phyloP scores from a whole-genome alignment of 768 basidiomycete species.

The Gloeophyllum trabeum region DNA sequence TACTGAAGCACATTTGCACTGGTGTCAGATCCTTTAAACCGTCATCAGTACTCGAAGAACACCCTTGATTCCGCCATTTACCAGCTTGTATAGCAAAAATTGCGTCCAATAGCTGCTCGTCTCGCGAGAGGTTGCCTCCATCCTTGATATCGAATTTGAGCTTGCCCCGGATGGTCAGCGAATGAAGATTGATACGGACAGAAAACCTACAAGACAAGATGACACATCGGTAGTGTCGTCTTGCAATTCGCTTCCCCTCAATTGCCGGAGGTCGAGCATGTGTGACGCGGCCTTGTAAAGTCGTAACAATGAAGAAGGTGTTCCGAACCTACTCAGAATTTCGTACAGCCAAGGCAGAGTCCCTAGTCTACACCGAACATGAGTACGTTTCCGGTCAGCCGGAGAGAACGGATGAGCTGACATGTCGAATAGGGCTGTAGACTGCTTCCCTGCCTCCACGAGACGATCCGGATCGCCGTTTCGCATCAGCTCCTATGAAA shows the following conservation, averaged over 20 bases:
- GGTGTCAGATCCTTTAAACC: neutral
- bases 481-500: neutral
- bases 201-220: neutral
- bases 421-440: neutral
- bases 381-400: neutral
- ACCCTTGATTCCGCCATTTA: neutral
- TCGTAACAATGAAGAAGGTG: no score
- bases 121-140: neutral
- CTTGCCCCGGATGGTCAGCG: neutral
- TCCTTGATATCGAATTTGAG: neutral
- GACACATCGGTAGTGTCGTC: neutral
- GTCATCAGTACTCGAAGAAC: neutral
- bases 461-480: neutral
- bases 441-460: neutral
- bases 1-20: neutral
- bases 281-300: no score
- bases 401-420: neutral
- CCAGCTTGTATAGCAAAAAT: neutral
- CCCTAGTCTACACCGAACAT: neutral
- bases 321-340: neutral
- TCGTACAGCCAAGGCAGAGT: neutral
- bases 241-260: neutral
- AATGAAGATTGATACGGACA: neutral
- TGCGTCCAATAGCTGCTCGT: neutral
- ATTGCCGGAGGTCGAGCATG: no score